These are phyloP conservation scores for Mucor circinelloides DNA, from an alignment of 371 early-diverging fungal species.

Conservation along the genomic window DNA sequence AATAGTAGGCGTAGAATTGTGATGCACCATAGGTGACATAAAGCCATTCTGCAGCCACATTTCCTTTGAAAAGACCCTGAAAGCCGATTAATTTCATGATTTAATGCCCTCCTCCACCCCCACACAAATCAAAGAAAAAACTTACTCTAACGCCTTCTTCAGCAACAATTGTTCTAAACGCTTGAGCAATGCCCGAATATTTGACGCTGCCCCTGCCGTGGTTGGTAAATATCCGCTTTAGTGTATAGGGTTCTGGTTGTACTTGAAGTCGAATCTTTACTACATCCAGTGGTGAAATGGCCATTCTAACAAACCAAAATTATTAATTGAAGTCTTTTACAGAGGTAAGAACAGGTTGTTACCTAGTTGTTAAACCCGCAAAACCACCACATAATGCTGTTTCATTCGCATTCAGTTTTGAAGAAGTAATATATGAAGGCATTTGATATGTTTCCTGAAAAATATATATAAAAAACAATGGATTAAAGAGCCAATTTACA, in stretches of 20 bases:
- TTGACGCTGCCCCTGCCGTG: conserved; percentile 21
- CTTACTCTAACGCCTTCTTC: conserved; percentile 71
- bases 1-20: conserved; percentile 77
- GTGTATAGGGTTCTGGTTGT: conserved; percentile 22
- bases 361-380: conserved; percentile 64
- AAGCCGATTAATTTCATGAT: background rate
- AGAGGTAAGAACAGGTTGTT: background rate
- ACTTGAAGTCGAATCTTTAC: conserved; percentile 87
- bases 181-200: conserved; percentile 56
- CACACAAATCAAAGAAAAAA: background rate
- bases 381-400: conserved; percentile 64
- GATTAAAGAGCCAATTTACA: background rate
- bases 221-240: background rate
- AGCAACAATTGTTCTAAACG: conserved; percentile 49
- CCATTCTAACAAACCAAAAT: conserved; percentile 30
- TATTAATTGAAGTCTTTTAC: background rate
- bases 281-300: conserved; percentile 90
- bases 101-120: too few species aligned
- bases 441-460: conserved; percentile 1
- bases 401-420: conserved; percentile 52
- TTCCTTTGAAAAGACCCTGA: conserved; percentile 89
- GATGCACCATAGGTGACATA: conserved; percentile 86
- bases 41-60: conserved; percentile 82
- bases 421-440: conserved; percentile 35
- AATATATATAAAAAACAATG: background rate